phyloP scores from a whole-genome alignment of 2,329 filamentous ascomycete genomes.

The Penicillium sp. region DNA sequence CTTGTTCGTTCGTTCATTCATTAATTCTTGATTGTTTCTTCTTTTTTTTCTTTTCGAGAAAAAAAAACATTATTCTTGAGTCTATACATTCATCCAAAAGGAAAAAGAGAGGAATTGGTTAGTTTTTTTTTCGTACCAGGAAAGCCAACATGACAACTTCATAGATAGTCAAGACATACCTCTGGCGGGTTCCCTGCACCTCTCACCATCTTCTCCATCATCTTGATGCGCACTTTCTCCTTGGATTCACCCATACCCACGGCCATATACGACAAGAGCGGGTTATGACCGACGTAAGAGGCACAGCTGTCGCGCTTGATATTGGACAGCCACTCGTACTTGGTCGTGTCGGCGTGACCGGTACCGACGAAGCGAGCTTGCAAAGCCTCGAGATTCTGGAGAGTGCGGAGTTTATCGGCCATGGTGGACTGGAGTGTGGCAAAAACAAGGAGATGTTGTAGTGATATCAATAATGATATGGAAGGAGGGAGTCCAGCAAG shows the following conservation, averaged over 20 bases:
- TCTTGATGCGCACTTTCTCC: conserved; percentile 69
- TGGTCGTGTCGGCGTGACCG: conserved; percentile 91
- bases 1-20: no score
- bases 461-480: no score
- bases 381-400: conserved; percentile 94
- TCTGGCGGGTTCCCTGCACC: conserved; percentile 62
- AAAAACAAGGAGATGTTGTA: neutral
- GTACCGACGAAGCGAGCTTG: conserved; percentile 95
- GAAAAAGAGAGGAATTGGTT: no score
- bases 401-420: conserved; percentile 97
- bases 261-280: conserved; percentile 79
- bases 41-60: neutral
- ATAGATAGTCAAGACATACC: conserved; percentile 32
- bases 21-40: neutral
- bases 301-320: conserved; percentile 90
- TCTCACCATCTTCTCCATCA: conserved; percentile 70
- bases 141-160: no score
- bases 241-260: conserved; percentile 81
- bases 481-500: no score
- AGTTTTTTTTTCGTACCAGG: no score
- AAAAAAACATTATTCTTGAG: conserved; percentile 3
- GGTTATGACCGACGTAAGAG: conserved; percentile 82
- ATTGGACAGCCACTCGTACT: conserved; percentile 96
- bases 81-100: neutral
- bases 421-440: conserved; percentile 24